These are phyloP conservation scores for Coemansia sp. DNA, from an alignment of 192 early-diverging fungal species.

Conservation along the genomic window DNA sequence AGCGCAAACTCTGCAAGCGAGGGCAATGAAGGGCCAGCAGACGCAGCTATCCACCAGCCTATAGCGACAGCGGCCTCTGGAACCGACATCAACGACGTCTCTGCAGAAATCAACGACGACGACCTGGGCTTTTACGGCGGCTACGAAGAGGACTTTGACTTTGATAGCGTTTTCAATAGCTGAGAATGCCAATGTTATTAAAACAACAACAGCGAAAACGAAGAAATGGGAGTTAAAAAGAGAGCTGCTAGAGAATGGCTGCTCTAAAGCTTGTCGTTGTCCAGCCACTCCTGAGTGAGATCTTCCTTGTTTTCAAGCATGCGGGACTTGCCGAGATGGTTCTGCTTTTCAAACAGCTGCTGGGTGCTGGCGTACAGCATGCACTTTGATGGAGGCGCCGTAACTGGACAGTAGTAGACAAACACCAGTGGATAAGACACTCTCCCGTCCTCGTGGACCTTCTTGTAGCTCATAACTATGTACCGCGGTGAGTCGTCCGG, in stretches of 20 bases:
- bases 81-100: not conserved
- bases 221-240: not conserved
- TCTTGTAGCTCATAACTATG: conserved; percentile 24
- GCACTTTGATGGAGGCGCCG: conserved; percentile 18
- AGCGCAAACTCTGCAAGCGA: not conserved
- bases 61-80: too few species aligned
- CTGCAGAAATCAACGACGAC: conserved; percentile 8
- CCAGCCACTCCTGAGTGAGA: conserved; percentile 67
- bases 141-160: conserved; percentile 32
- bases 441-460: conserved; percentile 56
- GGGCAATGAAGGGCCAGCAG: not conserved
- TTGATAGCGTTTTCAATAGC: conserved; percentile 13
- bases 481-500: conserved; percentile 68
- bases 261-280: conserved; percentile 36
- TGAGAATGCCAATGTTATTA: not conserved
- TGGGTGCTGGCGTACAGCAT: conserved; percentile 62
- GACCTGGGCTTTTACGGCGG: conserved; percentile 17
- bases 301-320: conserved; percentile 68
- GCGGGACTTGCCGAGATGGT: conserved; percentile 65
- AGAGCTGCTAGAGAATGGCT: not conserved
- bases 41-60: too few species aligned
- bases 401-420: conserved; percentile 64
- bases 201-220: not conserved
- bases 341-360: conserved; percentile 58
- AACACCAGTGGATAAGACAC: conserved; percentile 72